Conservation (phyloP, 441 rosid species). For the Pelargonium fulgidum region DNA sequence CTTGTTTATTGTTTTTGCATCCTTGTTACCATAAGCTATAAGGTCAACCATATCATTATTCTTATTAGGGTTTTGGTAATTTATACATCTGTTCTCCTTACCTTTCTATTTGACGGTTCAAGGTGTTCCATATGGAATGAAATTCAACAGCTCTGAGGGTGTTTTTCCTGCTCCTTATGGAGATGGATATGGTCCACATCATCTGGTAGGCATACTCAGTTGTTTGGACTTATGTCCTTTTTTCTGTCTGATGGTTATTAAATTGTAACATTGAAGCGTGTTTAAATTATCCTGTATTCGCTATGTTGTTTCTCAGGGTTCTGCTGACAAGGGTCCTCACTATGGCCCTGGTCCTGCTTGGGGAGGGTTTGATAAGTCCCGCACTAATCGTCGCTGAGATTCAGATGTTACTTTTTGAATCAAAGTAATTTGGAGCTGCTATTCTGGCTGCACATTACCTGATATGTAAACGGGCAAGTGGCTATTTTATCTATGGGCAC, state of each 20-base stretch:
- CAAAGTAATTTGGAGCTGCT: constrained; percentile 24
- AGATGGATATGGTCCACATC: constrained; percentile 46
- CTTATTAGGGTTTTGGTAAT: too few relatives aligned
- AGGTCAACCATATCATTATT: background rate
- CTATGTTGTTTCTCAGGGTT: constrained; percentile 43
- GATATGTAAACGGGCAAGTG: constrained; percentile 27
- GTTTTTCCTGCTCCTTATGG: constrained; percentile 57
- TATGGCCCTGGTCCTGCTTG: constrained; percentile 62
- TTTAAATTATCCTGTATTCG: background rate
- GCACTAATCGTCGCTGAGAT: constrained; percentile 51
- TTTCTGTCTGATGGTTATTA: constrained; percentile 7
- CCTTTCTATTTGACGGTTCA: constrained; percentile 7
- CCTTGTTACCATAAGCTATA: background rate
- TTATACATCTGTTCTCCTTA: background rate
- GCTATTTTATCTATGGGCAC: constrained; percentile 30
- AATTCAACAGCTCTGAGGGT: constrained; percentile 45
- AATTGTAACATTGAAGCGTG: constrained; percentile 8
- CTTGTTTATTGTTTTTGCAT: background rate
- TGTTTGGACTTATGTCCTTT: constrained; percentile 6
- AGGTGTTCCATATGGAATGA: constrained; percentile 76
- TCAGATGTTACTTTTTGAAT: constrained; percentile 19
- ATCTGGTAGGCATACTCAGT: constrained; percentile 42
- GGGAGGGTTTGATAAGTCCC: constrained; percentile 52
- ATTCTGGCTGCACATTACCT: constrained; percentile 16
- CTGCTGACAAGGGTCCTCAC: constrained; percentile 51